phyloP scores from a whole-genome alignment of 805 yeast species.

The Pachysolen tannophilus region DNA sequence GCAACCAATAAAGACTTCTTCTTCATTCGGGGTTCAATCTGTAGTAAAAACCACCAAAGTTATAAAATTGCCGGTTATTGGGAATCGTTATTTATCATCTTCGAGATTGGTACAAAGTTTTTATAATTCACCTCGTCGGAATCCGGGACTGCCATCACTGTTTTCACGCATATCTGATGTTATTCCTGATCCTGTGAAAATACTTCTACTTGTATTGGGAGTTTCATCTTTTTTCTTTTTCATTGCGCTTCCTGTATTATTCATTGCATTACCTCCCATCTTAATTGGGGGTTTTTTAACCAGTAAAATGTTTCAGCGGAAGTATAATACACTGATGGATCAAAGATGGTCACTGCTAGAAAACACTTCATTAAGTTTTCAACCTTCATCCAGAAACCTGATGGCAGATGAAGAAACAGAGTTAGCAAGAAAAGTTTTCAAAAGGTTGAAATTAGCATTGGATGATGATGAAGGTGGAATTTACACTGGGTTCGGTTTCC shows the following conservation, averaged over 20 bases:
- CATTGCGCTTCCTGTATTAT: slow-evolving; percentile 23
- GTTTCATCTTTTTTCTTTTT: slow-evolving; percentile 20
- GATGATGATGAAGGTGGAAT: slow-evolving; percentile 22
- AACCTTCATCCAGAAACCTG: not conserved
- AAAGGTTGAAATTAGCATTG: slow-evolving; percentile 22
- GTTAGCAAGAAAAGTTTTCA: slow-evolving; percentile 22
- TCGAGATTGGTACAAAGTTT: not conserved
- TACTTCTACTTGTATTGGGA: slow-evolving; percentile 17
- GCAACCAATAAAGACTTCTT: not conserved
- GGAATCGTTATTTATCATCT: not conserved
- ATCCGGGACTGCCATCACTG: not conserved
- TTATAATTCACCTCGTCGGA: not conserved
- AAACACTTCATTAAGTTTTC: not conserved
- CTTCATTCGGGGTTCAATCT: not conserved
- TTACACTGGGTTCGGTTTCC: slow-evolving; percentile 14
- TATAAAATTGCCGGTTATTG: not conserved
- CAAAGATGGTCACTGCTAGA: slow-evolving; percentile 18
- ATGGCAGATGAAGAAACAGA: slow-evolving; percentile 20
- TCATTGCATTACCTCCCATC: slow-evolving; percentile 23
- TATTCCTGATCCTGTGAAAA: slow-evolving; percentile 22
- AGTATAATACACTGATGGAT: slow-evolving; percentile 17
- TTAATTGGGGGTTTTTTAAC: slow-evolving; percentile 18
- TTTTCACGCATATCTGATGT: not conserved
- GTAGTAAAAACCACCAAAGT: not conserved
- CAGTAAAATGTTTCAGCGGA: slow-evolving; percentile 11